Evolutionary conservation across 352 stramenopile species (phyloP).

Genomic region (Globisporangium viniferum): DNA sequence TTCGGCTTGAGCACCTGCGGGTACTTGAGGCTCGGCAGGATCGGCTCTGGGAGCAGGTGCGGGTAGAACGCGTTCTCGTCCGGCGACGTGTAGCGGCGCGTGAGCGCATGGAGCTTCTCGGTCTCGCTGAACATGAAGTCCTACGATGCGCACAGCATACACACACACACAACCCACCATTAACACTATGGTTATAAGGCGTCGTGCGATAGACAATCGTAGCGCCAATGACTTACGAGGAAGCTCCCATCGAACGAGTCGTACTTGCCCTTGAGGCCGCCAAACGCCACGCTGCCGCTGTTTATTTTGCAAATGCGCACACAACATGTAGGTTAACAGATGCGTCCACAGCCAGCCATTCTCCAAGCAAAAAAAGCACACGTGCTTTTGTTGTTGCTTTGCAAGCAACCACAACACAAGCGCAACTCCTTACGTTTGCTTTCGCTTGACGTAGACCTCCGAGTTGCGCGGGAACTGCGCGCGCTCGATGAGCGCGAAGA

Average conservation of each 20-base stretch:
- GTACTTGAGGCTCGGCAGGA: conserved; percentile 92
- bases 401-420: neutral
- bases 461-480: conserved; percentile 95
- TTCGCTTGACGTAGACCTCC: conserved; percentile 93
- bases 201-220: neutral
- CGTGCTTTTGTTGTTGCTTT: neutral
- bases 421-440: conserved; percentile 42
- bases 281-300: conserved; percentile 71
- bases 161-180: neutral
- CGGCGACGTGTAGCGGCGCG: conserved; percentile 96
- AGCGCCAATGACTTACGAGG: conserved; percentile 27
- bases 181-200: neutral
- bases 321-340: neutral
- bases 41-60: conserved; percentile 86
- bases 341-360: neutral
- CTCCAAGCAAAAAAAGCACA: neutral
- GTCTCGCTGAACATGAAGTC: conserved; percentile 99
- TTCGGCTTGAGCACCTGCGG: conserved; percentile 92
- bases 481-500: conserved; percentile 99
- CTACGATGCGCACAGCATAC: conserved; percentile 22
- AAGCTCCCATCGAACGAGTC: conserved; percentile 82
- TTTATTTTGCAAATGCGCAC: neutral
- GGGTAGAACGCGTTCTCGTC: conserved; percentile 99
- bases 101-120: conserved; percentile 91
- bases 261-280: conserved; percentile 83